Conservation (phyloP, 768 basidiomycete species). For the Trametes gibbosa region DNA sequence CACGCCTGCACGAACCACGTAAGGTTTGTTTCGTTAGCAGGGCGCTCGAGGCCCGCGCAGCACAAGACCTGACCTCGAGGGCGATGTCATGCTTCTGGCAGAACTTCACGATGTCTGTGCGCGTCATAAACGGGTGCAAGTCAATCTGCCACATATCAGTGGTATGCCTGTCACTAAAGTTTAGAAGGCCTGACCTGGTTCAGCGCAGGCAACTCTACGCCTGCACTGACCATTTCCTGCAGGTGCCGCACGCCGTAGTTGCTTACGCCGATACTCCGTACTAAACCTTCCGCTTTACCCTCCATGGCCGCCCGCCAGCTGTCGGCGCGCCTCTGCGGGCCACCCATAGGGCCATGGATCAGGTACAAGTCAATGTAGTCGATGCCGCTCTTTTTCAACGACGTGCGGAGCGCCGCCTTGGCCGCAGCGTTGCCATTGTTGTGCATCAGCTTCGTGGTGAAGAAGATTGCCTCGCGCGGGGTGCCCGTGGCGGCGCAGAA, state of each 20-base stretch:
- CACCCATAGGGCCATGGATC: constrained; percentile 67
- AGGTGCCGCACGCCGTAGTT: constrained; percentile 60
- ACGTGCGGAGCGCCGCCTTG: constrained; percentile 48
- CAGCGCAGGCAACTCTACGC: constrained; percentile 50
- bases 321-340: constrained; percentile 50
- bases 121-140: constrained; percentile 69
- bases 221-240: constrained; percentile 46
- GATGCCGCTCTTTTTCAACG: constrained; percentile 52
- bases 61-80: constrained; percentile 46
- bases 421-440: constrained; percentile 53
- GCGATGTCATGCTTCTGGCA: constrained; percentile 56
- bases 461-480: constrained; percentile 61
- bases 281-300: constrained; percentile 55
- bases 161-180: neutral
- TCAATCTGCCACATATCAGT: constrained; percentile 38
- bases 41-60: neutral
- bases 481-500: constrained; percentile 47
- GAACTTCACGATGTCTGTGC: constrained; percentile 56
- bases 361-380: constrained; percentile 71
- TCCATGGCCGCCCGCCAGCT: constrained; percentile 68
- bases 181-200: constrained; percentile 49
- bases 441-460: constrained; percentile 64
- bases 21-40: too few relatives aligned
- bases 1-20: constrained; percentile 48
- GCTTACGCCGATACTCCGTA: constrained; percentile 66